Conservation (phyloP, 768 basidiomycete species). For the Suillus ampliporus region DNA sequence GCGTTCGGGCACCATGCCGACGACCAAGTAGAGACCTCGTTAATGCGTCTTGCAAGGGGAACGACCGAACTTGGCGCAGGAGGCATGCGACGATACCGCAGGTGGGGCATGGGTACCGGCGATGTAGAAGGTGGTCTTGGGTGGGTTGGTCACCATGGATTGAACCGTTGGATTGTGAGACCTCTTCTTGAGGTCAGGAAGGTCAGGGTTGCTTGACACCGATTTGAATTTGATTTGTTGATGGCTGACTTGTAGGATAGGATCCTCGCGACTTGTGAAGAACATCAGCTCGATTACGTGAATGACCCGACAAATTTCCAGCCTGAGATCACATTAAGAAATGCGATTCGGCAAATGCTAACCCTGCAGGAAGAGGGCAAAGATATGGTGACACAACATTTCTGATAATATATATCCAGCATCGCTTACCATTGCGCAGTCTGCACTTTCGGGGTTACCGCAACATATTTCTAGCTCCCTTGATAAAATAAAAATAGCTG, state of each 20-base stretch:
- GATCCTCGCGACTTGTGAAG: conserved; percentile 79
- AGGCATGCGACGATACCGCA: conserved; percentile 69
- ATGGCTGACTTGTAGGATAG: conserved; percentile 58
- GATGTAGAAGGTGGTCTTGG: conserved; percentile 37
- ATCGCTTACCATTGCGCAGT: conserved; percentile 9
- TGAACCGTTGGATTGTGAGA: conserved; percentile 72
- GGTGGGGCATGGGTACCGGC: conserved; percentile 79
- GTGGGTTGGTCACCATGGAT: conserved; percentile 58
- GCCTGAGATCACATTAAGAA: conserved; percentile 72
- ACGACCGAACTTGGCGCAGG: conserved; percentile 61
- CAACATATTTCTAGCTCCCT: conserved; percentile 39
- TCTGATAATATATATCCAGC: background rate
- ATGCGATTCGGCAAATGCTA: conserved; percentile 66
- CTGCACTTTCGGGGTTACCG: conserved; percentile 27
- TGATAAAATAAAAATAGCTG: conserved; percentile 37
- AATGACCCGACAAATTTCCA: conserved; percentile 77
- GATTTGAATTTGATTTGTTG: conserved; percentile 7
- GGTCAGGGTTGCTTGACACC: conserved; percentile 43
- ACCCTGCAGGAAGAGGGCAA: conserved; percentile 21
- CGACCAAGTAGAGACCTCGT: conserved; percentile 82
- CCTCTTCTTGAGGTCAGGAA: conserved; percentile 74
- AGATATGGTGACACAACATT: conserved; percentile 5
- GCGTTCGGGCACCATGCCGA: conserved; percentile 82
- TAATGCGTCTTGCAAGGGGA: conserved; percentile 70
- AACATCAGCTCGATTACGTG: conserved; percentile 62